Evolutionary conservation across 2,329 filamentous ascomycete genomes (phyloP).

Genomic region (Sporothrix schenckii): DNA sequence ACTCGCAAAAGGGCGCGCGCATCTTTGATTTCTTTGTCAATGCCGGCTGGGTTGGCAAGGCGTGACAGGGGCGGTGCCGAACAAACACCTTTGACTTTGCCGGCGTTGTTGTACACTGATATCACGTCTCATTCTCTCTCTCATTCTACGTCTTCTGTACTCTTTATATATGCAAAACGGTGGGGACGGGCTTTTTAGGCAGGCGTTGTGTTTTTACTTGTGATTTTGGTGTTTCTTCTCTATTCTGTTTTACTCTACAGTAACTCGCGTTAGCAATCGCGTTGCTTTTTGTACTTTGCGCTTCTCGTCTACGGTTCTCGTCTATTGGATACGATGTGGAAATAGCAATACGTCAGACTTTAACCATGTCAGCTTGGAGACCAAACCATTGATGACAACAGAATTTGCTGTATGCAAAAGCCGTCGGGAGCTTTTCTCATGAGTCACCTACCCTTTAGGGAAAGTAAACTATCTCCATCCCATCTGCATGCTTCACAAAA

Average conservation of each 20-base stretch:
- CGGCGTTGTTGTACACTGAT: not conserved
- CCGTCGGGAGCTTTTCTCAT: too few relatives aligned
- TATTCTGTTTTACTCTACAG: not conserved
- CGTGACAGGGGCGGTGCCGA: constrained; percentile 47
- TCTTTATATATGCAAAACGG: constrained; percentile 17
- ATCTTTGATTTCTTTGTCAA: constrained; percentile 96
- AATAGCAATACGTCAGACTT: not conserved
- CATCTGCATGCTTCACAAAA: not conserved
- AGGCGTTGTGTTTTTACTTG: constrained; percentile 6
- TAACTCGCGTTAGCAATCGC: not conserved
- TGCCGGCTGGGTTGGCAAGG: constrained; percentile 88
- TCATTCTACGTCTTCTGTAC: not conserved
- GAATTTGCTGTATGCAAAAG: not conserved
- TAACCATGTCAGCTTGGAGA: not conserved
- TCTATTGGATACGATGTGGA: not conserved
- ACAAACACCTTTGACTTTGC: not conserved
- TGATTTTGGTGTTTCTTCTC: not conserved
- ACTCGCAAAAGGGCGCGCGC: constrained; percentile 79
- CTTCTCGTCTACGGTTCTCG: not conserved
- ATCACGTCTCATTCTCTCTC: not conserved
- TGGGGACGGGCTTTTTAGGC: not conserved
- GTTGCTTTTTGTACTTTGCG: not conserved
- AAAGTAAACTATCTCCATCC: not conserved
- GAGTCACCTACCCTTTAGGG: too few relatives aligned
- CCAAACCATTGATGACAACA: not conserved